A percentile compares a stretch with the other conserved stretches of the same genome.
Conservation (phyloP, 2,329 filamentous ascomycete genomes). For the Fusarium sp. region DNA sequence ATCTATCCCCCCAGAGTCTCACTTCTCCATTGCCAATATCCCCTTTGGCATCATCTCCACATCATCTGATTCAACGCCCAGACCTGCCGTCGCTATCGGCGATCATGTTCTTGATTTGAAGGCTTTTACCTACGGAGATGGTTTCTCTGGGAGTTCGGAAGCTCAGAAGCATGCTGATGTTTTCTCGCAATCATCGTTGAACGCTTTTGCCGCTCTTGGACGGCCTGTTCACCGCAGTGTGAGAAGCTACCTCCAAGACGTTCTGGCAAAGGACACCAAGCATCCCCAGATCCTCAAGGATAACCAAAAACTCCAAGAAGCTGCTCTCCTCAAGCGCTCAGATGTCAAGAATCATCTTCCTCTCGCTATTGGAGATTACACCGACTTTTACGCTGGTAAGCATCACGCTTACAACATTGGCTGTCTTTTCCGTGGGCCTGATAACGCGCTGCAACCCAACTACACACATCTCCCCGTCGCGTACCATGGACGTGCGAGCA, state of each 20-base stretch:
- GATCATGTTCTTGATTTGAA: constrained; percentile 76
- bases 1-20: constrained; percentile 48
- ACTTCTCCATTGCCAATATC: constrained; percentile 74
- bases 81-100: constrained; percentile 78
- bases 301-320: constrained; percentile 48
- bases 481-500: constrained; percentile 83
- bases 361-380: constrained; percentile 83
- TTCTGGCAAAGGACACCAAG: constrained; percentile 66
- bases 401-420: constrained; percentile 80
- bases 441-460: constrained; percentile 81
- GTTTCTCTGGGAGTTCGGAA: constrained; percentile 51
- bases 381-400: constrained; percentile 84
- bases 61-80: constrained; percentile 62
- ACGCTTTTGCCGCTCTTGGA: constrained; percentile 63
- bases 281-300: constrained; percentile 50
- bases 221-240: constrained; percentile 75
- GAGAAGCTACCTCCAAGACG: constrained; percentile 74
- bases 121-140: constrained; percentile 62
- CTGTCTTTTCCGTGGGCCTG: constrained; percentile 76
- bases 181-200: constrained; percentile 47
- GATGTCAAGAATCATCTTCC: constrained; percentile 76
- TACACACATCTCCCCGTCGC: constrained; percentile 84
- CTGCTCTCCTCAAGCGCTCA: constrained; percentile 46
- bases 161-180: constrained; percentile 43
- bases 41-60: constrained; percentile 86